phyloP scores from a whole-genome alignment of 2,329 filamentous ascomycete species.

The Curvularia spicifera region DNA sequence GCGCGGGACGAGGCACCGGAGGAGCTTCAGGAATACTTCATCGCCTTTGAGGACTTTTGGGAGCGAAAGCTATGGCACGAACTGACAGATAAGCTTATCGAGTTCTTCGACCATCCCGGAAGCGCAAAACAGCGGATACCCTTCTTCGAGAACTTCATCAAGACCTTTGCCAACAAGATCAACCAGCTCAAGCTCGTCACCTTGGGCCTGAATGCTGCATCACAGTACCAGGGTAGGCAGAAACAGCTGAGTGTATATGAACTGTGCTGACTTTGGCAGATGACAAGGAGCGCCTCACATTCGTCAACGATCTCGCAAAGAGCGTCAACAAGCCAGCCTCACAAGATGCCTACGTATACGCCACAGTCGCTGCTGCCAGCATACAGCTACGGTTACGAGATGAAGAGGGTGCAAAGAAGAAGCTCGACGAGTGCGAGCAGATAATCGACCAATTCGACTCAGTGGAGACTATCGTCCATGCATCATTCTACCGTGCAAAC shows the following conservation, averaged over 20 bases:
- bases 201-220: conserved; percentile 83
- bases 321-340: conserved; percentile 92
- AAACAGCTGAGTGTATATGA: conserved; percentile 50
- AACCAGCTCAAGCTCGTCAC: conserved; percentile 98
- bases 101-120: conserved; percentile 83
- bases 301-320: conserved; percentile 81
- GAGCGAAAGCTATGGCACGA: conserved; percentile 99
- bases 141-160: conserved; percentile 93
- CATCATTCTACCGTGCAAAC: conserved; percentile 93
- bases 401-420: conserved; percentile 80
- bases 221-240: conserved; percentile 74
- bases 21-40: conserved; percentile 84
- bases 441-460: conserved; percentile 92
- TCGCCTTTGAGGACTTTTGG: conserved; percentile 96
- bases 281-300: conserved; percentile 82
- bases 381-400: conserved; percentile 83
- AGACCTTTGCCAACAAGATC: conserved; percentile 97
- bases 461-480: conserved; percentile 93
- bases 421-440: conserved; percentile 84
- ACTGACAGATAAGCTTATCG: conserved; percentile 84
- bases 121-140: conserved; percentile 84
- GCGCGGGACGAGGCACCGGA: conserved; percentile 88
- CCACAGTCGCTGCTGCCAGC: conserved; percentile 85
- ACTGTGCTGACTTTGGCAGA: conserved; percentile 61
- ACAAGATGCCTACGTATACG: conserved; percentile 95